A percentile compares a stretch with the other conserved stretches of the same genome.
Evolutionary conservation across 2,329 filamentous ascomycete species (phyloP).

Genomic region (Colletotrichum musicola): DNA sequence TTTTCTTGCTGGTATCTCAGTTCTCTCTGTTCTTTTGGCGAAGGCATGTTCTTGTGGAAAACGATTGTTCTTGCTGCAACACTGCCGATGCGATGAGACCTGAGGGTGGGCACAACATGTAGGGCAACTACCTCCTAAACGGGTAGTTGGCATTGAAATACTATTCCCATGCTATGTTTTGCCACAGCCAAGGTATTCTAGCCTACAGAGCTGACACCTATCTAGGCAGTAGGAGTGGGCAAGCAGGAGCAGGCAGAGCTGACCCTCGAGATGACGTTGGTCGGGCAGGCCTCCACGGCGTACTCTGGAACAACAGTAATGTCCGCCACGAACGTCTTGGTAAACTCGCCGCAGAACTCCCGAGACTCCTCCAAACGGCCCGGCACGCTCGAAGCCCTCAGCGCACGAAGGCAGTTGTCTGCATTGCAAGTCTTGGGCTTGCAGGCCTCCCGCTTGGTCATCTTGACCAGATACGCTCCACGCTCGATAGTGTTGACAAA

Average conservation of each 20-base stretch:
- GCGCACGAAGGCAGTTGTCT: conserved; percentile 43
- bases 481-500: conserved; percentile 59
- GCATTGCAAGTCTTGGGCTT: conserved; percentile 42
- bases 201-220: too few species aligned
- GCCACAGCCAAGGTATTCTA: not conserved
- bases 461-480: conserved; percentile 55
- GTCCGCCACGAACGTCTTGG: conserved; percentile 39
- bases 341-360: conserved; percentile 42
- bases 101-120: too few species aligned
- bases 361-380: conserved; percentile 41
- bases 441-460: conserved; percentile 42
- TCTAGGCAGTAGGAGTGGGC: conserved; percentile 39
- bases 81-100: too few species aligned
- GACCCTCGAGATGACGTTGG: conserved; percentile 42
- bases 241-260: conserved; percentile 43
- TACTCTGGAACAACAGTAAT: conserved; percentile 41
- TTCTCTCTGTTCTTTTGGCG: not conserved
- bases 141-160: too few species aligned
- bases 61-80: too few species aligned
- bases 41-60: too few species aligned
- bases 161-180: too few species aligned
- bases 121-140: too few species aligned
- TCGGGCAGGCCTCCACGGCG: conserved; percentile 39
- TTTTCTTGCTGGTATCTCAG: not conserved
- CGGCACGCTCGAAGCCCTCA: conserved; percentile 37